Evolutionary conservation across 2,329 filamentous ascomycete species (phyloP), one percentile per base, ranked within the genome.

Genomic region (Chaetomiaceae sp.): DNA sequence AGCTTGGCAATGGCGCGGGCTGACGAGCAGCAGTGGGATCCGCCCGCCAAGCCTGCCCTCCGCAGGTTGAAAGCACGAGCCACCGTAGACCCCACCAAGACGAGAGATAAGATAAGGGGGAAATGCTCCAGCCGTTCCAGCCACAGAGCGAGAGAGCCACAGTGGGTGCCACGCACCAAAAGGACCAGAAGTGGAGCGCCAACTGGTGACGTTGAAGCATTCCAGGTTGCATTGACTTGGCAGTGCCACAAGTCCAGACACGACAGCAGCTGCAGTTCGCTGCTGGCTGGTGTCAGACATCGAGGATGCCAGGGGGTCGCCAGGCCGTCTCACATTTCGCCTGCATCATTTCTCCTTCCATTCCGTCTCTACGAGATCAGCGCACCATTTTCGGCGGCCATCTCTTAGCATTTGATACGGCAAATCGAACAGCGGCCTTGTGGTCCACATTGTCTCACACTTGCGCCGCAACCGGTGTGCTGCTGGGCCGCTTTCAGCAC

Each of bases 1-100:
- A 31, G 38, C 52, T 54, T 54, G 52, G 52, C 52, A 21, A 50
- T 40, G 51, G 52, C 48, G 48, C 48, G 37, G 48, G 44, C 48
- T 43, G 47, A 48, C 50, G 13, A 10, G 25, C 25, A 27, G 19
- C 43, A 19, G 14, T 7, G 9, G 20, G n/a, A n/a, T n/a, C n/a
- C n/a, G n/a, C n/a, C n/a, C n/a, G n/a, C n/a, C n/a, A n/a, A n/a
- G n/a, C n/a, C n/a, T n/a, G n/a, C n/a, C n/a, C n/a, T n/a, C n/a
- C n/a, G n/a, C n/a, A n/a, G n/a, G n/a, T n/a, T n/a, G n/a, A n/a
- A n/a, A 33, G 9, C 44, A 50, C 50, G 27, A 55, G 50, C 53
- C 53, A 55, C 53, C 48, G 13, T 1, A 4, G 30, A 37, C 38
- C 53, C 41, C 41, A 40, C 41, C 20, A 17, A 17, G 19, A 21